phyloP scores from a whole-genome alignment of 345 rosid genomes.

The Salix purpurea region DNA sequence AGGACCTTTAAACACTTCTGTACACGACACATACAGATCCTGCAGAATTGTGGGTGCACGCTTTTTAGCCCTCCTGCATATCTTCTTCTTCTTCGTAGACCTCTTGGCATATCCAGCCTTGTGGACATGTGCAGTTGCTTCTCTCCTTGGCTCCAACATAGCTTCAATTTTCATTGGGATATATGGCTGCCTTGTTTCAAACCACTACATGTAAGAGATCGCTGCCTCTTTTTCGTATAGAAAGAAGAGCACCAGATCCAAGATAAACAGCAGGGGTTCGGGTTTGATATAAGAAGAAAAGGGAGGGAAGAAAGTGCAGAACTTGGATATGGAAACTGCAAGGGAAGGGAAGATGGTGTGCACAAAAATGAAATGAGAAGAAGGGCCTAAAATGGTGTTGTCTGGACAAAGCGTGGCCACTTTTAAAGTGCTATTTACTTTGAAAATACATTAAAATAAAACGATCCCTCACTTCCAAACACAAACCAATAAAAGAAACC shows the following conservation, averaged over 20 bases:
- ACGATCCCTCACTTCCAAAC: no score
- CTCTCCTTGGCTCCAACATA: conserved; percentile 34
- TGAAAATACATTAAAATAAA: no score
- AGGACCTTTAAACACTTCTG: conserved; percentile 49
- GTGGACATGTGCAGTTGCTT: conserved; percentile 9
- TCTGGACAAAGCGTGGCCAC: no score
- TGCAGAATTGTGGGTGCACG: conserved; percentile 27
- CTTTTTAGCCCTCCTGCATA: conserved; percentile 1
- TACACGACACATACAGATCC: conserved; percentile 43
- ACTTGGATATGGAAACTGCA: neutral
- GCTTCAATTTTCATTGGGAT: conserved; percentile 14
- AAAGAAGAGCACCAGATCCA: neutral
- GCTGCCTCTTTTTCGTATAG: neutral
- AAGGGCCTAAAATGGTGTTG: no score
- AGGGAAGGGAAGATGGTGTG: neutral
- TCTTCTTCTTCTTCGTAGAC: conserved; percentile 32
- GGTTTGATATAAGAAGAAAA: neutral
- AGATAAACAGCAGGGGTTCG: neutral
- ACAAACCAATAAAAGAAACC: no score
- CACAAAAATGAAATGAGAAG: no score
- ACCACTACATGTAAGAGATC: neutral
- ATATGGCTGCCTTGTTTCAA: neutral
- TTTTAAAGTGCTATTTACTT: no score
- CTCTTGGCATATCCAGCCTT: conserved; percentile 37
- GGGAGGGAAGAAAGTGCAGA: neutral